These are phyloP conservation scores for Pseudogymnoascus sp. DNA, from an alignment of 2,329 filamentous ascomycete species.

Conservation along the genomic window DNA sequence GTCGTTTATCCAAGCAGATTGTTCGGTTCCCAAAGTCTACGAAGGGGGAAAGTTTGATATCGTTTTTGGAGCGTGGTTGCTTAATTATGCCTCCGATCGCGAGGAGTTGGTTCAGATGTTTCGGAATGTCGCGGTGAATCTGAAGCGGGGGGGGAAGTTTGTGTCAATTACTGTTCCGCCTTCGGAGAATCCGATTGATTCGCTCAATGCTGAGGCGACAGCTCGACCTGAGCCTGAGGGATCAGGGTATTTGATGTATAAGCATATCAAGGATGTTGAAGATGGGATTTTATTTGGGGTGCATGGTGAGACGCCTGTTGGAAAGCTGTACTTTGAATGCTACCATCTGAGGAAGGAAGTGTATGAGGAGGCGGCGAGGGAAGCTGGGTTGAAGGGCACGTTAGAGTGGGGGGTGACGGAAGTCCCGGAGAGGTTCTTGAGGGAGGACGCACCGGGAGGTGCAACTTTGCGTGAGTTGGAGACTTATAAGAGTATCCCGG, in stretches of 20 bases:
- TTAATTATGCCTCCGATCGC: constrained; percentile 31
- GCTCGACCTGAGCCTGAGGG: constrained; percentile 15
- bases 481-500: constrained; percentile 20
- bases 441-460: constrained; percentile 18
- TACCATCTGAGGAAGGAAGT: constrained; percentile 26
- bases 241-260: constrained; percentile 17
- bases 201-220: constrained; percentile 16
- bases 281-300: constrained; percentile 19
- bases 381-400: constrained; percentile 23
- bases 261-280: constrained; percentile 17
- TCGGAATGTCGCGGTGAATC: constrained; percentile 28
- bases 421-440: constrained; percentile 21
- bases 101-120: constrained; percentile 30
- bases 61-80: constrained; percentile 31
- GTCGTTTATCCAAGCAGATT: constrained; percentile 24
- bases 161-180: constrained; percentile 26
- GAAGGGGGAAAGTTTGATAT: constrained; percentile 29
- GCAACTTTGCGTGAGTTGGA: constrained; percentile 22
- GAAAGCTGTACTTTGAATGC: constrained; percentile 21
- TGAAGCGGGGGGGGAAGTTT: constrained; percentile 30
- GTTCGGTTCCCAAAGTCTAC: constrained; percentile 21
- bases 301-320: constrained; percentile 16
- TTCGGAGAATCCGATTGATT: constrained; percentile 19
- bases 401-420: constrained; percentile 23
- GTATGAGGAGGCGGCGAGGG: constrained; percentile 25